These are phyloP conservation scores for Ophiostoma quercus DNA, from an alignment of 2,329 filamentous ascomycete genomes.

Conservation along the genomic window DNA sequence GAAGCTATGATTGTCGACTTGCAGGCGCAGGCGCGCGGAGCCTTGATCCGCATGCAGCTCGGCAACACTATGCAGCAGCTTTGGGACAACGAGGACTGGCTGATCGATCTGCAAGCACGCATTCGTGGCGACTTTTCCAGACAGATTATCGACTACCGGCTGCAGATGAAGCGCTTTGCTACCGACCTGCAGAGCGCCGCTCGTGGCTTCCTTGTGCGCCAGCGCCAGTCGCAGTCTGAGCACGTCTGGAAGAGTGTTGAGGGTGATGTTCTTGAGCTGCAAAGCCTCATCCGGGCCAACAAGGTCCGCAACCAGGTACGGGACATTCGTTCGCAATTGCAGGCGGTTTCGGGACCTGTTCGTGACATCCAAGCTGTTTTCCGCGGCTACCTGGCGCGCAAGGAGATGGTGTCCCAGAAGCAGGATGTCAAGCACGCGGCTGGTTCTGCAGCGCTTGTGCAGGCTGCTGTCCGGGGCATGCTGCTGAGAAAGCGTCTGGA, in stretches of 20 bases:
- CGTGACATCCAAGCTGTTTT: conserved; percentile 60
- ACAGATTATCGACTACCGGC: conserved; percentile 74
- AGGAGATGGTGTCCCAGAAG: conserved; percentile 51
- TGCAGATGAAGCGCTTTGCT: conserved; percentile 78
- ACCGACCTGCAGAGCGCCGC: conserved; percentile 71
- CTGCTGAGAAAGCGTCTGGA: conserved; percentile 54
- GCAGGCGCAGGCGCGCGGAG: conserved; percentile 81
- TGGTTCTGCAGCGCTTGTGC: conserved; percentile 53
- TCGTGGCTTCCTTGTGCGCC: conserved; percentile 69
- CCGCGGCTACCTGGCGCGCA: conserved; percentile 61
- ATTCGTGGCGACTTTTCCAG: conserved; percentile 84
- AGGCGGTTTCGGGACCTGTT: conserved; percentile 58
- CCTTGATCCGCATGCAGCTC: conserved; percentile 68
- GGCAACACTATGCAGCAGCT: conserved; percentile 80
- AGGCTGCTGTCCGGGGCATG: conserved; percentile 63
- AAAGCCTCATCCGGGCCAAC: conserved; percentile 71
- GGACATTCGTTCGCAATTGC: conserved; percentile 54
- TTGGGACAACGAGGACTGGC: conserved; percentile 75
- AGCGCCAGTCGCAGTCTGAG: conserved; percentile 56
- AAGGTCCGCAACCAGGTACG: conserved; percentile 57
- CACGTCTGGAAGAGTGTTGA: conserved; percentile 66
- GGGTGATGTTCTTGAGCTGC: conserved; percentile 67
- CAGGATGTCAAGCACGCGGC: conserved; percentile 49
- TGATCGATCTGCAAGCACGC: conserved; percentile 78
- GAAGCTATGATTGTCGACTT: conserved; percentile 69